These are phyloP conservation scores for Silene conica DNA, from an alignment of 148 eudicot genomes.

Conservation along the genomic window DNA sequence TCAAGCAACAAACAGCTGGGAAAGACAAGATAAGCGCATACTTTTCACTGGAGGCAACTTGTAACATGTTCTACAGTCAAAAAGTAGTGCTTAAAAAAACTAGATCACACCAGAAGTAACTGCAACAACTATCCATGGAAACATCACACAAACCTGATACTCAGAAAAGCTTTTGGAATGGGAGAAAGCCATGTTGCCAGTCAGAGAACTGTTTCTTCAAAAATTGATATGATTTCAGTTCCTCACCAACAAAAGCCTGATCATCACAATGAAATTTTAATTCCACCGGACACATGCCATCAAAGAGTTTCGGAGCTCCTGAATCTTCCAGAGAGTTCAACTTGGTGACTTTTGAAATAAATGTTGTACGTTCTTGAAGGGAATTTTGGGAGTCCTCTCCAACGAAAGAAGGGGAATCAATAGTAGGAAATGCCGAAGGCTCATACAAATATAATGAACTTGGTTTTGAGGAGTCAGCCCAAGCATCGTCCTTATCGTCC, in stretches of 20 bases:
- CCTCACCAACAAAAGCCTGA: conserved; percentile 3
- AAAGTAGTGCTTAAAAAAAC: too few relatives aligned
- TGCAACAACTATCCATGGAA: neutral
- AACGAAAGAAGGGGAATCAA: conserved; percentile 20
- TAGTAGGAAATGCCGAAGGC: conserved; percentile 33
- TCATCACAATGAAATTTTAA: conserved; percentile 7
- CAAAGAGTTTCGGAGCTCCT: conserved; percentile 12
- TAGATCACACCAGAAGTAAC: neutral
- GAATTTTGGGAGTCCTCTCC: conserved; percentile 12
- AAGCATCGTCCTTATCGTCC: conserved; percentile 44
- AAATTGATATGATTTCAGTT: conserved; percentile 5
- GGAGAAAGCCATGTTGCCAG: conserved; percentile 11
- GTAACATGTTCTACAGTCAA: too few relatives aligned
- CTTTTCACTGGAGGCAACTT: too few relatives aligned
- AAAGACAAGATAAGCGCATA: too few relatives aligned
- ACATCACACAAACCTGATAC: conserved; percentile 50
- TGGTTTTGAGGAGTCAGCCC: conserved; percentile 20
- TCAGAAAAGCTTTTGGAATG: conserved; percentile 44
- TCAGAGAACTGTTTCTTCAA: conserved; percentile 14
- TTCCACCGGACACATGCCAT: conserved; percentile 20
- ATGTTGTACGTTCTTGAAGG: conserved; percentile 25
- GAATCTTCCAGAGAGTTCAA: conserved; percentile 11
- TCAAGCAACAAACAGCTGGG: too few relatives aligned
- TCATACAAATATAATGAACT: conserved; percentile 32
- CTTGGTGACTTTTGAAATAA: conserved; percentile 27